phyloP scores from a whole-genome alignment of 1,284 basidiomycete species.

The Austroboletus novae-zelandiae region DNA sequence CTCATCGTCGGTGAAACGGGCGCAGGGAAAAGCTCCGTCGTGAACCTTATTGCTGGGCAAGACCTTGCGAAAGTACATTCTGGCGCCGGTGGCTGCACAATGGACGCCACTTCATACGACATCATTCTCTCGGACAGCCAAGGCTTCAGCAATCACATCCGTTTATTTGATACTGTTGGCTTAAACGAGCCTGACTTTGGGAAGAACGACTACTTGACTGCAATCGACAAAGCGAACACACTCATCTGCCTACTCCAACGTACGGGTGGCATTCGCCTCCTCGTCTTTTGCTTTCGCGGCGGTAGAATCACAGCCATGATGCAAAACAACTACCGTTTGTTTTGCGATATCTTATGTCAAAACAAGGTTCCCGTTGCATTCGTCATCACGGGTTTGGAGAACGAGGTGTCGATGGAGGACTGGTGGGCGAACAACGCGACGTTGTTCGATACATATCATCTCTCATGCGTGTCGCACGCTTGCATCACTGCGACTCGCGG shows the following conservation, averaged over 20 bases:
- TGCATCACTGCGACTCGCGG: conserved; percentile 23
- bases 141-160: conserved; percentile 8
- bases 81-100: conserved; percentile 11
- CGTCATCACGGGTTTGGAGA: conserved; percentile 28
- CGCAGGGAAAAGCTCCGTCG: conserved; percentile 25
- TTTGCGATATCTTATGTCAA: conserved; percentile 25
- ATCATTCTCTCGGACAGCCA: conserved; percentile 11
- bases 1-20: conserved; percentile 28
- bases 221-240: conserved; percentile 18
- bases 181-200: conserved; percentile 20
- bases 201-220: conserved; percentile 15
- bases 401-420: conserved; percentile 22
- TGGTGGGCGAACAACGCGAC: conserved; percentile 21
- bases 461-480: conserved; percentile 21
- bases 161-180: conserved; percentile 24
- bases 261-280: conserved; percentile 24
- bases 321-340: conserved; percentile 25
- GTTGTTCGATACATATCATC: conserved; percentile 5
- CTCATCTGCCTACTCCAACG: conserved; percentile 23
- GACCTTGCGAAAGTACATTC: conserved; percentile 16
- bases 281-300: conserved; percentile 27
- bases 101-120: conserved; percentile 19
- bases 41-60: conserved; percentile 22
- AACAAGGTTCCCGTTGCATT: conserved; percentile 23
- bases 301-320: conserved; percentile 22